A percentile compares a stretch with the other conserved stretches of the same genome.
Evolutionary conservation across 139 green algal genomes (phyloP).

Genomic region (Parachlorella kessleri): DNA sequence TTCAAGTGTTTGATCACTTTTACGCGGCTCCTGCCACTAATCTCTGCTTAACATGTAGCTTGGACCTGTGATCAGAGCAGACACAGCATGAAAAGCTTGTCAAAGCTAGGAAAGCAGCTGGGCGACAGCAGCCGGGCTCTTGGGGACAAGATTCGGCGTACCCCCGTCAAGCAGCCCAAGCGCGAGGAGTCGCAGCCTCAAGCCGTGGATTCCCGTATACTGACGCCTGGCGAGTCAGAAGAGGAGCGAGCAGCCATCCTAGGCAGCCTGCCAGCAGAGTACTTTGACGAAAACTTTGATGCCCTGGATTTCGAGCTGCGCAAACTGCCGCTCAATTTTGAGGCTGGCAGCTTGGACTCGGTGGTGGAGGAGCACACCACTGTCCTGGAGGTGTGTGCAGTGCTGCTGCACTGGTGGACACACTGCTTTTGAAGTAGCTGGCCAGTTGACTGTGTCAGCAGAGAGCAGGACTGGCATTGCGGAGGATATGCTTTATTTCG

Average conservation of each 20-base stretch:
- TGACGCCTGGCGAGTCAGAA: not conserved
- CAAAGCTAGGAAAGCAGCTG: not conserved
- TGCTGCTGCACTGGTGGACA: too few relatives aligned
- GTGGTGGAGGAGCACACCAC: conserved; percentile 44
- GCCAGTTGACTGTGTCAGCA: too few relatives aligned
- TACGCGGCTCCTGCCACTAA: too few relatives aligned
- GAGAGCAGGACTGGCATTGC: too few relatives aligned
- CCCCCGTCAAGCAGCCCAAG: not conserved
- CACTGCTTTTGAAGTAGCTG: too few relatives aligned
- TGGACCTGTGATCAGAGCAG: too few relatives aligned
- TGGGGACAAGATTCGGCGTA: not conserved
- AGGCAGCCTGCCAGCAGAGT: conserved; percentile 5
- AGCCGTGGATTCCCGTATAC: too few relatives aligned
- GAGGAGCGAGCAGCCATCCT: conserved; percentile 11
- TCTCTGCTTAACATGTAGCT: too few relatives aligned
- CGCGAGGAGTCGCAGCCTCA: too few relatives aligned
- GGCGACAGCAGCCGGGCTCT: too few relatives aligned
- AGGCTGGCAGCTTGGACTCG: conserved; percentile 33
- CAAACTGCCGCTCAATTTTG: conserved; percentile 41
- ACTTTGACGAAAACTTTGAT: conserved; percentile 38
- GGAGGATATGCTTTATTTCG: too few relatives aligned
- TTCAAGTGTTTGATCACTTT: too few relatives aligned
- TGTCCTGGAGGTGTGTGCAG: conserved; percentile 47
- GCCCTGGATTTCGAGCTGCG: conserved; percentile 40
- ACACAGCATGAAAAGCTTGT: not conserved